A percentile compares a stretch with the other conserved stretches of the same genome.
Evolutionary conservation across 2,329 filamentous ascomycete genomes (phyloP).

Genomic region (Chaetomium strumarium): DNA sequence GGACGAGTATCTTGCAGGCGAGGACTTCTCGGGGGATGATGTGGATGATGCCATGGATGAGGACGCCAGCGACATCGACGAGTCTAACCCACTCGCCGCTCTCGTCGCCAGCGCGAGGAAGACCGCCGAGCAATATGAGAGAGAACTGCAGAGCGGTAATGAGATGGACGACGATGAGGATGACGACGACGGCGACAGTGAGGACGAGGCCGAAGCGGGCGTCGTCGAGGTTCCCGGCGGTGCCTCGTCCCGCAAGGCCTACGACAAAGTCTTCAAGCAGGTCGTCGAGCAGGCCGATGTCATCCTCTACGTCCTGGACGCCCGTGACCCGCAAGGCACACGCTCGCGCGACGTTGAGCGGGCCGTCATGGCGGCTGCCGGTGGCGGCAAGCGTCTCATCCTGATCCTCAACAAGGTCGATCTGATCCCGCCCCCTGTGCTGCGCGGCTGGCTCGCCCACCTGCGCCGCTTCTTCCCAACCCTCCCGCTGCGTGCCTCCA

Average conservation of each 20-base stretch:
- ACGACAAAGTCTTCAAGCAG: constrained; percentile 94
- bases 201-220: constrained; percentile 45
- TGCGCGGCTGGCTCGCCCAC: constrained; percentile 79
- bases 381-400: constrained; percentile 79
- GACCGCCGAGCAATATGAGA: constrained; percentile 69
- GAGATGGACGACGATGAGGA: constrained; percentile 53
- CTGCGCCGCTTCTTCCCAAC: constrained; percentile 88
- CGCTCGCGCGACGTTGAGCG: constrained; percentile 87
- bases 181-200: constrained; percentile 48
- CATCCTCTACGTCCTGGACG: constrained; percentile 87
- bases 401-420: constrained; percentile 95
- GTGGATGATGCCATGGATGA: constrained; percentile 54
- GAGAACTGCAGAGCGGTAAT: constrained; percentile 54
- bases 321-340: constrained; percentile 84
- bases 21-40: constrained; percentile 47
- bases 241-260: constrained; percentile 71
- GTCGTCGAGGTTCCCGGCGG: constrained; percentile 45
- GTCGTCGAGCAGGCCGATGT: constrained; percentile 87
- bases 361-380: constrained; percentile 81
- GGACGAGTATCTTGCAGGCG: constrained; percentile 48
- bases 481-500: constrained; percentile 78
- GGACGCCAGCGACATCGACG: constrained; percentile 53
- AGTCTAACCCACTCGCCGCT: constrained; percentile 86
- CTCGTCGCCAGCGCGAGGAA: constrained; percentile 76
- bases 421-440: constrained; percentile 72